Evolutionary conservation across 2,329 filamentous ascomycete genomes (phyloP), one percentile per base, ranked within the genome.

Genomic region (Paradendryphiella salina): DNA sequence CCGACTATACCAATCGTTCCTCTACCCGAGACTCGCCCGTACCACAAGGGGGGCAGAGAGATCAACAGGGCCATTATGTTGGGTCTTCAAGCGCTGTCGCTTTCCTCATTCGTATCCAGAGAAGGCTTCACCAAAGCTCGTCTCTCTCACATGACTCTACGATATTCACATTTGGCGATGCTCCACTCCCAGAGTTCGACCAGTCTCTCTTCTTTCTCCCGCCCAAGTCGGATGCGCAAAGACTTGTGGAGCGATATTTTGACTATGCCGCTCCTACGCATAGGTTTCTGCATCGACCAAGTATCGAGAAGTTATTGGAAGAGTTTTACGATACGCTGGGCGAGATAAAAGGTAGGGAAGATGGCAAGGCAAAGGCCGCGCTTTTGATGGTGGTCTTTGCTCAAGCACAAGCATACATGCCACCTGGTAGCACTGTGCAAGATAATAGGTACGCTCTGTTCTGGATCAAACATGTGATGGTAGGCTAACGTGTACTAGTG

Each of bases 251-350:
- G 6, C 71, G 82, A 5, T 85, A 85, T 46, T 85, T 85, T 54
- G 82, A 85, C 38, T 82, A 81, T 49, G 82, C 81, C 5, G 80
- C 83, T 15, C 81, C 82, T 0, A 85, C 82, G 0, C 83, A 85
- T 56, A 77, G 82, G 3, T 82, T 84, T 48, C 60, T 85, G 15
- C 81, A 85, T 59, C 73, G 80, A 0, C 79, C 80, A 0, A 80
- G 77, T 2, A 77, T 82, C n/a, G 65, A 76, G 46, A 58, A 60
- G 29, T 73, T 71, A 72, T 71, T 81, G 9, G 67, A 72, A 9
- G 75, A 78, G 18, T 76, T 80, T 33, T 80, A 81, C 50, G 72
- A 75, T 15, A 76, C 71, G 14, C 65, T 73, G 33, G 75, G 75
- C 10, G 64, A 70, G 13, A 76, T 77, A 73, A 61, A 62, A 33